Percentiles rank a stretch among this genome's conserved stretches.
Evolutionary conservation across 1,284 basidiomycete species (phyloP).

Genomic region (Fomitopsis pinicola): DNA sequence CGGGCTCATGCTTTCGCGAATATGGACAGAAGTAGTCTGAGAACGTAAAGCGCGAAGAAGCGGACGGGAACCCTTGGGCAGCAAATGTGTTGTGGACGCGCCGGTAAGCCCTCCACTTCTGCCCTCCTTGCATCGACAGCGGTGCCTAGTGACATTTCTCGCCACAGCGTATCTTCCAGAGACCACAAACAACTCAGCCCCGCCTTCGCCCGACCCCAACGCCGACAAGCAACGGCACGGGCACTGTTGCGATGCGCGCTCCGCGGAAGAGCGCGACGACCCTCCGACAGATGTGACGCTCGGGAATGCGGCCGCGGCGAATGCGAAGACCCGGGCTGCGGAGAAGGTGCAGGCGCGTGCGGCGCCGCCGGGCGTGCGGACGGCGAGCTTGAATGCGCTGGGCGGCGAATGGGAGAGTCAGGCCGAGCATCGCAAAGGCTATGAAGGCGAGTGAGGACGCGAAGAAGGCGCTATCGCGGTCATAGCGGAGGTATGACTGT

Average conservation of each 20-base stretch:
- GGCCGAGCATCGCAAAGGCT: slow-evolving; percentile 39
- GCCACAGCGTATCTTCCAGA: no score
- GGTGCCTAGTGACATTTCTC: no score
- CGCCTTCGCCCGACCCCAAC: no score
- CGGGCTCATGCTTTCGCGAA: no score
- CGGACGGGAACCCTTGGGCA: no score
- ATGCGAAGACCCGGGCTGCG: background rate
- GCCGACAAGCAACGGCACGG: no score
- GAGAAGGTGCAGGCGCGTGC: background rate
- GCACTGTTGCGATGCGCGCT: slow-evolving; percentile 3
- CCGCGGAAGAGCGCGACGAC: slow-evolving; percentile 34
- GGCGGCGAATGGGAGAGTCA: slow-evolving; percentile 13
- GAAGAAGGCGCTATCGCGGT: slow-evolving; percentile 40
- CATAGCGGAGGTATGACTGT: slow-evolving; percentile 23
- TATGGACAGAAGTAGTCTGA: no score
- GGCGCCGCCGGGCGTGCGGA: background rate
- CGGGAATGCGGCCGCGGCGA: slow-evolving; percentile 40
- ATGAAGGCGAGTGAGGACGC: slow-evolving; percentile 49
- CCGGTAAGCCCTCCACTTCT: no score
- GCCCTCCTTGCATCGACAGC: no score
- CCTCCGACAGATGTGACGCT: slow-evolving; percentile 60
- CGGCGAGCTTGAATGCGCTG: slow-evolving; percentile 5
- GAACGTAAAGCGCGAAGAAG: no score
- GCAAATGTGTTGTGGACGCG: no score
- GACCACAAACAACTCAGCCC: no score